Percentiles rank a stretch among this genome's conserved stretches.
Evolutionary conservation across 2,329 filamentous ascomycete genomes (phyloP).

Genomic region (Aurifilum marmelostoma): DNA sequence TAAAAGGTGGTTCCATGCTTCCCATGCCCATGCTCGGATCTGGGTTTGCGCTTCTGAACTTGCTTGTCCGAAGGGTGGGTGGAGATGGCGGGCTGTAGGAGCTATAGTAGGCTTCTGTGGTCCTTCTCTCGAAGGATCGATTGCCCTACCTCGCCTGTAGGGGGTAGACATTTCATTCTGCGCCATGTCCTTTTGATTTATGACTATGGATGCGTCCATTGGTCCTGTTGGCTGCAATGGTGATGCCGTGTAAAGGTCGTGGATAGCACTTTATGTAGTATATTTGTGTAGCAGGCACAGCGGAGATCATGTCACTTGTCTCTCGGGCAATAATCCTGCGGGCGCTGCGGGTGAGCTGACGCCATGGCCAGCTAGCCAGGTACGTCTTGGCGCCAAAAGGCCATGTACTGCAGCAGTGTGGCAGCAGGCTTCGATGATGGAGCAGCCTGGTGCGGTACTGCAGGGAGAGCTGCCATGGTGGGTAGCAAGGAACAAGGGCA

Average conservation of each 20-base stretch:
- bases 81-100: not conserved
- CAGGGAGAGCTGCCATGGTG: not conserved
- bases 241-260: too few species aligned
- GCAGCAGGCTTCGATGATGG: not conserved
- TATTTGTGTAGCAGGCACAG: too few species aligned
- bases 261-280: too few species aligned
- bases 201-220: too few species aligned
- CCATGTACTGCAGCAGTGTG: not conserved
- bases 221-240: too few species aligned
- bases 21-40: too few species aligned
- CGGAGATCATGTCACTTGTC: not conserved
- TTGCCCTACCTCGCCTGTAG: not conserved
- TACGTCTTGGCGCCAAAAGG: not conserved
- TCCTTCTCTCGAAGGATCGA: not conserved
- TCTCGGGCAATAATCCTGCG: not conserved
- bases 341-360: slow-evolving; percentile 1
- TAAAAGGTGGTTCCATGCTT: not conserved
- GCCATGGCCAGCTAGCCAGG: not conserved
- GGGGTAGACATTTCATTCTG: too few species aligned
- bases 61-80: not conserved
- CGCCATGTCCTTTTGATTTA: too few species aligned
- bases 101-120: not conserved
- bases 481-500: not conserved
- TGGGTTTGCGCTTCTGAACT: not conserved
- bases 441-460: not conserved